Evolutionary conservation across 306 rosid species (phyloP), one percentile per base, ranked within the genome.

Genomic region (Prunus campanulata): DNA sequence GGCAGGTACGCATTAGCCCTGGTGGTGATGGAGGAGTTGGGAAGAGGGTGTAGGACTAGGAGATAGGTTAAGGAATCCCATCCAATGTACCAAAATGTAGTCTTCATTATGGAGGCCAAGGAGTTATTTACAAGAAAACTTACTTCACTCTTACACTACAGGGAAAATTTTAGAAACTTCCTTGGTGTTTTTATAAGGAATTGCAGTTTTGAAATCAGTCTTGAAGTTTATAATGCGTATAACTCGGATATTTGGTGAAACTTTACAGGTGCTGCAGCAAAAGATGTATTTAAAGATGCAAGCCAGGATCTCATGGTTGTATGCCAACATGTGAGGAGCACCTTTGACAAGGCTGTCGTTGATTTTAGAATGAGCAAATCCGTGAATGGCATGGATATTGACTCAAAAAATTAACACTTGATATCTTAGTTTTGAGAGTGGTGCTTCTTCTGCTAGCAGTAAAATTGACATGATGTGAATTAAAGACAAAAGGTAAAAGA

Each of bases 301-400:
- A 87, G 93, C 74, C 97, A 87, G 75, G 90, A 93, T 85, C 72
- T 93, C 79, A 90, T 90, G 93, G 82, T 79, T 42, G 82, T 88
- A 75, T 90, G 92, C 80, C 93, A 87, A 82, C 88, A 91, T 63
- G 96, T 91, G 55, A 86, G 90, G 76, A 80, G 72, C 80, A 87
- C 91, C 39, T 85, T 93, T 57, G 89, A 82, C 76, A 87, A 82
- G 77, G 87, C 91, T 66, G 96, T 91, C 19, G 80, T 60, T 35
- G 96, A 90, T 80, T 86, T 79, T 47, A 83, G 85, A 78, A 75
- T 47, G 70, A 78, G 73, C 72, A 74, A 86, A 57, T 70, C 80
- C 0, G 84, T 42, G n/a, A 30, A 72, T 77, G 71, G 62, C 72
- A 83, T 79, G 85, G 84, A 85, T 74, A 57, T 66, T 8, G 27